Evolutionary conservation across 495 filamentous ascomycete genomes (phyloP).

Genomic region (Talaromyces thailandensis): DNA sequence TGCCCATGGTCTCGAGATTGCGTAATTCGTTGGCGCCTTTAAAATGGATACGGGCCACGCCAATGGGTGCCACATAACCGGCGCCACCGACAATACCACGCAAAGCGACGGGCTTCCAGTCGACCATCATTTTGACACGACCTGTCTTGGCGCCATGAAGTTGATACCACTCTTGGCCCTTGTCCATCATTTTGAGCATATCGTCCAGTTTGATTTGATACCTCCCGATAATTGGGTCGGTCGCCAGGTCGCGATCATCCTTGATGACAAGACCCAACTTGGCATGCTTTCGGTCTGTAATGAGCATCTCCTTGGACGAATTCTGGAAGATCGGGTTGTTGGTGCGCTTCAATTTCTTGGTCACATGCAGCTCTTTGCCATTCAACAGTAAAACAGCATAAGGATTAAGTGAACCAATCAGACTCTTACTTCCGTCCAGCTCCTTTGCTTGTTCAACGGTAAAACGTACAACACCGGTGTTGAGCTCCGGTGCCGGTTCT

Average conservation of each 20-base stretch:
- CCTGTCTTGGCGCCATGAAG: slow-evolving; percentile 74
- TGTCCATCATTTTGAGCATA: slow-evolving; percentile 81
- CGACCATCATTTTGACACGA: slow-evolving; percentile 74
- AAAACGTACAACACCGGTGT: slow-evolving; percentile 87
- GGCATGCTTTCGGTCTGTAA: slow-evolving; percentile 84
- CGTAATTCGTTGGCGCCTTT: slow-evolving; percentile 70
- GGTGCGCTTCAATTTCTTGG: slow-evolving; percentile 85
- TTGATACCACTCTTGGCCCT: slow-evolving; percentile 94
- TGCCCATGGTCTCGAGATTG: slow-evolving; percentile 91
- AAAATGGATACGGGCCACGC: slow-evolving; percentile 92
- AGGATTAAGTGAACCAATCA: slow-evolving; percentile 82
- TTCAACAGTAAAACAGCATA: slow-evolving; percentile 86
- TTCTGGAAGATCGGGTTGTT: slow-evolving; percentile 94
- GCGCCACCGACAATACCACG: slow-evolving; percentile 68
- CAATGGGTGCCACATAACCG: slow-evolving; percentile 87
- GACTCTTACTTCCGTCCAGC: slow-evolving; percentile 78
- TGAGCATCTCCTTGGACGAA: slow-evolving; percentile 81
- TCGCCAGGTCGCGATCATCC: slow-evolving; percentile 76
- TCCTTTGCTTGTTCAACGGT: slow-evolving; percentile 95
- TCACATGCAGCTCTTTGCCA: slow-evolving; percentile 74
- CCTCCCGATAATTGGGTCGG: slow-evolving; percentile 79
- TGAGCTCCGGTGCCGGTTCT: slow-evolving; percentile 76
- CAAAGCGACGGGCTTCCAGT: slow-evolving; percentile 92
- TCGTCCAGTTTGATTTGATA: slow-evolving; percentile 94
- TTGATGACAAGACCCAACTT: slow-evolving; percentile 88